These are phyloP conservation scores for Pleurotus citrinopileatus DNA, from an alignment of 768 basidiomycete genomes.

Conservation along the genomic window DNA sequence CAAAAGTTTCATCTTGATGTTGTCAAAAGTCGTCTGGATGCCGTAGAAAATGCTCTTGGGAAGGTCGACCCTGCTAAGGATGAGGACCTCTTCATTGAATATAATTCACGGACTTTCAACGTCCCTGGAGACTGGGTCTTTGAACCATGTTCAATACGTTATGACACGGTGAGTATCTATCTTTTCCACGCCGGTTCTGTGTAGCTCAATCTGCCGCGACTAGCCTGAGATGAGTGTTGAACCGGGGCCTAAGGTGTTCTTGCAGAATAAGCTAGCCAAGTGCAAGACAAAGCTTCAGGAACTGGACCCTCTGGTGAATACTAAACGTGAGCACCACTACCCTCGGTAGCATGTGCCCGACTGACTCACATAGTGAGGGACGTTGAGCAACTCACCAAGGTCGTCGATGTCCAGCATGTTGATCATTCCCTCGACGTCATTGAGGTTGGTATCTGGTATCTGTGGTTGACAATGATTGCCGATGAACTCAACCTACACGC, in stretches of 20 bases:
- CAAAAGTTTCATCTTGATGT: slow-evolving; percentile 57
- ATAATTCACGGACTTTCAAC: slow-evolving; percentile 66
- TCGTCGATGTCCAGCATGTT: slow-evolving; percentile 44
- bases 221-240: slow-evolving; percentile 67
- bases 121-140: slow-evolving; percentile 69
- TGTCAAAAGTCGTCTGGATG: slow-evolving; percentile 47
- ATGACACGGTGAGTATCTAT: slow-evolving; percentile 60
- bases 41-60: slow-evolving; percentile 45
- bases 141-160: slow-evolving; percentile 70
- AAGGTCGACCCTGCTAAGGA: slow-evolving; percentile 58
- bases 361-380: slow-evolving; percentile 45
- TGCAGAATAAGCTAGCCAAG: slow-evolving; percentile 74
- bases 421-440: slow-evolving; percentile 52
- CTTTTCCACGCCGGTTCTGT: slow-evolving; percentile 9
- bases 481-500: slow-evolving; percentile 14
- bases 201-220: not conserved
- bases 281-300: slow-evolving; percentile 64
- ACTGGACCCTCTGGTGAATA: slow-evolving; percentile 49
- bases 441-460: slow-evolving; percentile 58
- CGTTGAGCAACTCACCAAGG: slow-evolving; percentile 43
- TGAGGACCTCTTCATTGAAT: slow-evolving; percentile 67
- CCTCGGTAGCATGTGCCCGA: slow-evolving; percentile 11
- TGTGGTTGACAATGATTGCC: slow-evolving; percentile 15
- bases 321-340: slow-evolving; percentile 50
- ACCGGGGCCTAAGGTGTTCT: slow-evolving; percentile 66